Conservation (phyloP, 345 rosid genomes). For the Dovyalis caffra region DNA sequence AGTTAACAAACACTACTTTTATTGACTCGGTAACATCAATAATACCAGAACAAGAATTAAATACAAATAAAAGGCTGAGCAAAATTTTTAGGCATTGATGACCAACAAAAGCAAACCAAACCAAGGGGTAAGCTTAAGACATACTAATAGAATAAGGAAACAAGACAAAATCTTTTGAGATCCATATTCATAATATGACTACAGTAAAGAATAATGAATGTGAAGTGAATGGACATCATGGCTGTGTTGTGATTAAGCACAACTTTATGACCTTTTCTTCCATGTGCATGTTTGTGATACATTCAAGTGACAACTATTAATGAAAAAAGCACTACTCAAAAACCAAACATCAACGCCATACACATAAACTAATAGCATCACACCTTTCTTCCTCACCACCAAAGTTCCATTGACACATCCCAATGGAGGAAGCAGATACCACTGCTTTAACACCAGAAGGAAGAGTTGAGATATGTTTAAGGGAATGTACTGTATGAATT, state of each 20-base stretch:
- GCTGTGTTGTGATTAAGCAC: background rate
- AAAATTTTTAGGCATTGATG: background rate
- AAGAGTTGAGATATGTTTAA: constrained; percentile 32
- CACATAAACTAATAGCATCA: constrained; percentile 11
- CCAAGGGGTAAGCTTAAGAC: background rate
- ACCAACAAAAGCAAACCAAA: background rate
- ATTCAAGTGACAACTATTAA: no score
- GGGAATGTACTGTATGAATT: constrained; percentile 65
- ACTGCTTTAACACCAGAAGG: constrained; percentile 42
- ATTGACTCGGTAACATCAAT: background rate
- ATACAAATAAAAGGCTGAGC: background rate
- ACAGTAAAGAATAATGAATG: no score
- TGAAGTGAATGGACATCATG: no score
- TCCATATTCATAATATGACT: background rate
- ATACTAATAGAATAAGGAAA: background rate
- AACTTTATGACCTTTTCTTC: no score
- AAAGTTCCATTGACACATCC: constrained; percentile 72
- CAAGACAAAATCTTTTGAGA: background rate
- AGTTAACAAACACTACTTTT: background rate
- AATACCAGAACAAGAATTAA: background rate
- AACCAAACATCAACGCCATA: background rate
- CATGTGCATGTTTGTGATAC: no score
- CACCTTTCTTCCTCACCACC: constrained; percentile 58
- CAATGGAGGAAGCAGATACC: constrained; percentile 80
- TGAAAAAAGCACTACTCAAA: background rate